Evolutionary conservation across 192 early-diverging fungal species (phyloP), one percentile per base, ranked within the genome.

Genomic region (Mortierella hygrophila): DNA sequence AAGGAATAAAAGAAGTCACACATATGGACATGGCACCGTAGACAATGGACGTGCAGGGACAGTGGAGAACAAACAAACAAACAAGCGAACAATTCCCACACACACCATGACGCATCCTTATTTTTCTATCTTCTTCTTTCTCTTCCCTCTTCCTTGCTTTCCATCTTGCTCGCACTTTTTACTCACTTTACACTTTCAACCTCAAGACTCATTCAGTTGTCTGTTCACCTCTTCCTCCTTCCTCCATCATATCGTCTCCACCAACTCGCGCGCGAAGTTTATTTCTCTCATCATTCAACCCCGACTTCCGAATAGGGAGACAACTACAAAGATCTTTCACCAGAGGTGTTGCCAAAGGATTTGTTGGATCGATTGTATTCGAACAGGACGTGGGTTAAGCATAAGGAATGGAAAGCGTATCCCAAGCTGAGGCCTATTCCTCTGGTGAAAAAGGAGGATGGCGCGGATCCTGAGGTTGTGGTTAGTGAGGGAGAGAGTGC

Each of bases 381-480:
- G 6, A 80, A 80, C 35, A 81, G 88, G 21, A 90, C 83, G 18
- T 92, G 92, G 90, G 89, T 88, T 29, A 88, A 92, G 68, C 80
- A 81, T 44, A 90, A 92, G 75, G 82, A 69, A 21, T 94, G 92
- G 93, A 88, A 95, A 40, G 90, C 93, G 9, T 95, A 94, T 72
- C 94, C 94, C n/a, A 54, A 80, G 16, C 74, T 95, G 18, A 65
- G 72, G 15, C 89, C 93, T 0, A 35, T 89, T 4, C 38, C 57
- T 18, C 49, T 52, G 63, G 52, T 35, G 23, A 20, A 37, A 11
- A 52, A 54, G 18, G 38, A 46, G n/a, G 52, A 75, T 16, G 70
- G 35, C 26, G 23, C 15, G 3, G 57, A 63, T 15, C 6, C 13
- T 63, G 49, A 54, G n/a, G 20, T 52, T 54, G 37, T 40, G 3